Evolutionary conservation across 371 early-diverging fungal genomes (phyloP), one percentile per base, ranked within the genome.

Genomic region (Capillidium heterosporum): DNA sequence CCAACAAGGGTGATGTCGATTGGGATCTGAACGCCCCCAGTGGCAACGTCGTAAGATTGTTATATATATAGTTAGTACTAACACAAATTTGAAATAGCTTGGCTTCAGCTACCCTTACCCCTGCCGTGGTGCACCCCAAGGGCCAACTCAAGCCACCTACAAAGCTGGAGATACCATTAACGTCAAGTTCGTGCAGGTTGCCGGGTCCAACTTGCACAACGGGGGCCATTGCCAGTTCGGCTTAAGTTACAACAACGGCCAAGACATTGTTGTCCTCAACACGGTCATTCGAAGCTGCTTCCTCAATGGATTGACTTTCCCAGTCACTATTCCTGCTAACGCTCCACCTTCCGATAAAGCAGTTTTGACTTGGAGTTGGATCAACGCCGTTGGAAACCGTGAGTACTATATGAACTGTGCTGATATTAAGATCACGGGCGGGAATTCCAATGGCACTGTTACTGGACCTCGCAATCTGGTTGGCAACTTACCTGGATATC

Each of bases 341-440:
- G 68, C 78, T 26, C 81, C 82, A 1, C 53, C 60, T 13, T 46
- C 52, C 19, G 32, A 62, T 27, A 41, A 48, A 32, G 59, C 57
- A 5, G 59, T 73, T 23, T 77, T 85, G 61, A 71, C 75, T 0
- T 84, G 84, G 85, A 63, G 73, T 1, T 84, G 81, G 81, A 72
- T 77, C 41, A 78, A 78, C 62, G 76, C 76, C n/a, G 61, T 62
- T 5, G 78, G 76, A 1, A 69, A 72, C 60, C 72, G 70, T 29
- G 84, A 82, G 62, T 83, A 67, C 50, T 85, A 85, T 65, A 76
- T 74, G 74, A 73, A 76, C 59, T 84, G 85, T 59, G 76, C 77
- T 17, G 85, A 84, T 53, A 68, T 83, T 44, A 65, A 63, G 31
- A 73, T 84, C 43, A 39, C 50, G 13, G 50, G 35, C 15, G 49